Evolutionary conservation across 306 rosid genomes (phyloP).

Genomic region (Vigna mungo): DNA sequence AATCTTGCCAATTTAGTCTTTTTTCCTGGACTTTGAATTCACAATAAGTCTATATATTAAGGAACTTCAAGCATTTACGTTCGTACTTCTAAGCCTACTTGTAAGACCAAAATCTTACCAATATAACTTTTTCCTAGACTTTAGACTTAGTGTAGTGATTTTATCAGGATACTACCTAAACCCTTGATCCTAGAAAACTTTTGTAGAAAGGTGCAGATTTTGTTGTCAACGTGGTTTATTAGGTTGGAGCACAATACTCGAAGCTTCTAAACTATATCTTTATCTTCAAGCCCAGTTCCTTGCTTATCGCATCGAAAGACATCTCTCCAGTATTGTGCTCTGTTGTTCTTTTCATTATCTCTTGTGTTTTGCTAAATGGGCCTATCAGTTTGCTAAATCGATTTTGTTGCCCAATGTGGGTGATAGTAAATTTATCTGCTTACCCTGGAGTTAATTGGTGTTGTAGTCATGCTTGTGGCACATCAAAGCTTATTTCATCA

Average conservation of each 20-base stretch:
- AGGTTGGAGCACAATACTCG: constrained; percentile 9
- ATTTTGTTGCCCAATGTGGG: background rate
- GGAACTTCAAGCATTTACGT: background rate
- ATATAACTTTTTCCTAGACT: no score
- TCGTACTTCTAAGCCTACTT: background rate
- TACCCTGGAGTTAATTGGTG: constrained; percentile 24
- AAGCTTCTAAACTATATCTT: constrained; percentile 11
- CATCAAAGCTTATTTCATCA: constrained; percentile 5
- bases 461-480: constrained; percentile 14
- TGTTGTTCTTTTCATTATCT: constrained; percentile 13
- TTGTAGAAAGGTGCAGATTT: constrained; percentile 17
- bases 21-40: constrained; percentile 36
- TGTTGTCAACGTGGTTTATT: constrained; percentile 16
- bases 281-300: constrained; percentile 26
- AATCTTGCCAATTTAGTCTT: constrained; percentile 24
- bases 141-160: background rate
- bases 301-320: background rate
- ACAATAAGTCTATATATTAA: background rate
- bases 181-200: constrained; percentile 17
- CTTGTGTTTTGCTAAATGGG: background rate
- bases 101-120: no score
- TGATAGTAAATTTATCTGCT: background rate
- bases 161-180: constrained; percentile 8
- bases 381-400: background rate
- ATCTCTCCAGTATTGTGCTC: constrained; percentile 19